Evolutionary conservation across 768 basidiomycete genomes (phyloP), one percentile per base, ranked within the genome.

Genomic region (Auricularia sp.): DNA sequence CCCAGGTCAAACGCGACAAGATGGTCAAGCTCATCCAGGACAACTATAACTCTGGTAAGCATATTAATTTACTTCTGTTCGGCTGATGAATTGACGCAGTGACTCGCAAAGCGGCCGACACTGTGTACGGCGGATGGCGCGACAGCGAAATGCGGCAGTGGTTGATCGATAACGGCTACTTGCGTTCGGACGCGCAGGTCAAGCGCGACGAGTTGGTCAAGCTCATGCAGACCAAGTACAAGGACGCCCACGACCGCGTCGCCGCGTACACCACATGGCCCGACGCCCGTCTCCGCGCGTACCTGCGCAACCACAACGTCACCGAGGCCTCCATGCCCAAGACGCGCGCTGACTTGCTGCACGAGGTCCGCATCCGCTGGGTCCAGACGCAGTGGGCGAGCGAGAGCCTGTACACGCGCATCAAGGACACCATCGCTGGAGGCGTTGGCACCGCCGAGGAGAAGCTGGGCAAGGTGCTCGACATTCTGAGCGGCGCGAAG

Each of bases 261-360:
- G 79, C 86, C 2, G 77, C 84, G 2, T 97, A 96, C 75, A 78
- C 95, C 61, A 81, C 83, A 10, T 98, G 96, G 96, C 91, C 92
- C 12, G 95, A 98, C 71, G 91, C 94, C 3, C 83, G 95, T 36
- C 84, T 98, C 34, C 87, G 94, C 58, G 93, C 90, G 1, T 97
- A 91, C 75, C 82, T 98, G 21, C 83, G 93, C 54, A 84, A 90
- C 70, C 82, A 84, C 67, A 89, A 88, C 61, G 70, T 96, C 35
- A 77, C 81, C 66, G 92, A 95, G 69, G 80, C 80, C n/a, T 77
- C 79, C 61, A 78, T 91, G 51, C 87, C 88, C 0, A 82, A 79
- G 1, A 73, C 70, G 3, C 84, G 93, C 42, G 84, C 90, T 0
- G 87, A 87, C n/a, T 82, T 97, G 21, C 80, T 98, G 39, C 90